phyloP scores from a whole-genome alignment of 441 rosid genomes.

The Francoa sonchifolia region DNA sequence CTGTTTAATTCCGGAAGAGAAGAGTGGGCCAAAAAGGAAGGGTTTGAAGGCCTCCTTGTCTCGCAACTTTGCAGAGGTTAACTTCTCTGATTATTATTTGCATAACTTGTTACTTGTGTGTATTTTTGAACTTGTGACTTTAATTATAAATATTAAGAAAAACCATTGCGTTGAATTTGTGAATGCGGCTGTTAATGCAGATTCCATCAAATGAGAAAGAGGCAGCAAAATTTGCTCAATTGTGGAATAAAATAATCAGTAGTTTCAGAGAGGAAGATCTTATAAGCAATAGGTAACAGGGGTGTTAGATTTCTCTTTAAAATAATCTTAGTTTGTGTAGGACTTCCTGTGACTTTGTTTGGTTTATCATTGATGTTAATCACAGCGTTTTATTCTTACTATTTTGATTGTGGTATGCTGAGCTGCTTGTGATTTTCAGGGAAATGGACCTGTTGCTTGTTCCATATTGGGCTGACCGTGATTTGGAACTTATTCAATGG shows the following conservation, averaged over 20 bases:
- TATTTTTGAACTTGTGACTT: too few relatives aligned
- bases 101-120: not conserved
- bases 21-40: constrained; percentile 51
- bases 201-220: constrained; percentile 52
- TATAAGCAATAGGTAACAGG: constrained; percentile 69
- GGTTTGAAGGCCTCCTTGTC: constrained; percentile 63
- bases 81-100: constrained; percentile 4
- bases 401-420: constrained; percentile 2
- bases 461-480: constrained; percentile 99
- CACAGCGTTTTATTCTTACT: constrained; percentile 1
- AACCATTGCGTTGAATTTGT: constrained; percentile 1
- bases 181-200: constrained; percentile 25
- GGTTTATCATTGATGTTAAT: not conserved
- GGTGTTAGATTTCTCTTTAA: too few relatives aligned
- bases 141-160: constrained; percentile 3
- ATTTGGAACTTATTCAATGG: constrained; percentile 84
- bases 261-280: constrained; percentile 98
- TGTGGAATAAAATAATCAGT: constrained; percentile 93
- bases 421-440: constrained; percentile 32
- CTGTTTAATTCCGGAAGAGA: constrained; percentile 70
- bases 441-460: constrained; percentile 96
- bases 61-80: constrained; percentile 48
- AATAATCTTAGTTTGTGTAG: constrained; percentile 1
- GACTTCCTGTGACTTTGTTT: constrained; percentile 1
- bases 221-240: constrained; percentile 94